phyloP scores from a whole-genome alignment of 2,329 filamentous ascomycete species.

The Fusarium brevicatenulatum region DNA sequence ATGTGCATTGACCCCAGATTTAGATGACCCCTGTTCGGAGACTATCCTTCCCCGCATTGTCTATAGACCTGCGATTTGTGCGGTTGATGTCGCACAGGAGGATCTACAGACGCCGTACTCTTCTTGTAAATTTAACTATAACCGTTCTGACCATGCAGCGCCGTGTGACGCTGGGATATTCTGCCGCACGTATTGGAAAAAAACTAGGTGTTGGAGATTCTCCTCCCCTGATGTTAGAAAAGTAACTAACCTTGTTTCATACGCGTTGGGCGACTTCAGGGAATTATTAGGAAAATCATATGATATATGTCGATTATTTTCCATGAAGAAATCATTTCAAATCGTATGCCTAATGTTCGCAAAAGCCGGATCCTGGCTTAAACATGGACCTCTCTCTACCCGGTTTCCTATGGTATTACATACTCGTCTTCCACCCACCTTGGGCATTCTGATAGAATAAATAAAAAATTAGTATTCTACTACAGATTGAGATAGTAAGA shows the following conservation, averaged over 20 bases:
- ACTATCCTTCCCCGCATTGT: background rate
- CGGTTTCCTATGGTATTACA: no score
- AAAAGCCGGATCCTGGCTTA: no score
- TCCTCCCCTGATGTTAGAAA: no score
- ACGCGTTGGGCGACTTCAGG: no score
- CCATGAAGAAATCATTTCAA: no score
- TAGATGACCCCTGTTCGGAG: background rate
- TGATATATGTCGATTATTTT: no score
- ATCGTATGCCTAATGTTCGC: no score
- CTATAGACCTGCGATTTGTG: background rate
- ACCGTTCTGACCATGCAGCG: background rate
- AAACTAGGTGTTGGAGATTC: accelerated
- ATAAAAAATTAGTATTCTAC: no score
- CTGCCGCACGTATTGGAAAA: background rate
- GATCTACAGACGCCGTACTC: background rate
- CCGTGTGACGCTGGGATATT: background rate
- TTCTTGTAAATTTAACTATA: background rate
- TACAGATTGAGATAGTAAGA: background rate
- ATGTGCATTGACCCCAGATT: background rate
- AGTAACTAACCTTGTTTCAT: no score
- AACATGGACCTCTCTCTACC: accelerated
- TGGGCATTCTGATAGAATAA: no score
- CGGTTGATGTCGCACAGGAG: background rate
- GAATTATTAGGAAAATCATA: no score
- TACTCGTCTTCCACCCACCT: accelerated